A percentile compares a stretch with the other conserved stretches of the same genome.
Conservation (phyloP, 768 basidiomycete species). For the Rhodotorula diobovata region DNA sequence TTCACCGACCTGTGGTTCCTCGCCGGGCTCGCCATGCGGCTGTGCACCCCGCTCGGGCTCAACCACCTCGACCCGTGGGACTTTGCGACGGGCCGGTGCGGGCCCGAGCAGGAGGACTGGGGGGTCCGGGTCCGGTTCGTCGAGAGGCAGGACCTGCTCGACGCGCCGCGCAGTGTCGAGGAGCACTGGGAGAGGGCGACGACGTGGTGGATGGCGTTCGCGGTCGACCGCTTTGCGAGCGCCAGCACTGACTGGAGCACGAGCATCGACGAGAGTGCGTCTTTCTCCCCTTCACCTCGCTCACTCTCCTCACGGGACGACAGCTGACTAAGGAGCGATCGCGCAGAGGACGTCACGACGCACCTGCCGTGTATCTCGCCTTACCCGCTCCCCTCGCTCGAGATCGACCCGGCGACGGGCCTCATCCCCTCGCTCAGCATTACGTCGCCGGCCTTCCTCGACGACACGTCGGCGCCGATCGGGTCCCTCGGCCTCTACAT, state of each 20-base stretch:
- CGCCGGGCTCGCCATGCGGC: conserved; percentile 26
- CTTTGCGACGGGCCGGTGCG: conserved; percentile 9
- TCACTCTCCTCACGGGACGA: not conserved
- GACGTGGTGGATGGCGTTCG: conserved; percentile 38
- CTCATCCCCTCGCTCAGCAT: conserved; percentile 18
- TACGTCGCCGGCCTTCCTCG: conserved; percentile 15
- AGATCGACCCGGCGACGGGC: conserved; percentile 6
- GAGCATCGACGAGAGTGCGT: conserved; percentile 36
- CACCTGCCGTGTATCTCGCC: conserved; percentile 25
- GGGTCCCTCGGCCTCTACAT: conserved; percentile 34
- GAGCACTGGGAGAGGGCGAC: conserved; percentile 29
- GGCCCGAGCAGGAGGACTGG: conserved; percentile 25
- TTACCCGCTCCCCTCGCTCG: conserved; percentile 5
- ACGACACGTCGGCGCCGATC: conserved; percentile 21
- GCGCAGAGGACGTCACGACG: conserved; percentile 28
- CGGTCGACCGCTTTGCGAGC: conserved; percentile 36
- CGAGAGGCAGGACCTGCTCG: conserved; percentile 14
- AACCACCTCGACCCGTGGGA: conserved; percentile 36
- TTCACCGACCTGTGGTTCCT: conserved; percentile 34
- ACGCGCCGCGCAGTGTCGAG: conserved; percentile 2
- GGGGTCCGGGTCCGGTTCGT: conserved; percentile 9
- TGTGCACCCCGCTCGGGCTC: conserved; percentile 34
- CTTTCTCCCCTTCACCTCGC: not conserved
- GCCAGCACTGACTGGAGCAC: conserved; percentile 38
- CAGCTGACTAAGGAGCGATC: too few relatives aligned